Evolutionary conservation across 2,329 filamentous ascomycete species (phyloP).

Genomic region (Pyrenophora graminea): DNA sequence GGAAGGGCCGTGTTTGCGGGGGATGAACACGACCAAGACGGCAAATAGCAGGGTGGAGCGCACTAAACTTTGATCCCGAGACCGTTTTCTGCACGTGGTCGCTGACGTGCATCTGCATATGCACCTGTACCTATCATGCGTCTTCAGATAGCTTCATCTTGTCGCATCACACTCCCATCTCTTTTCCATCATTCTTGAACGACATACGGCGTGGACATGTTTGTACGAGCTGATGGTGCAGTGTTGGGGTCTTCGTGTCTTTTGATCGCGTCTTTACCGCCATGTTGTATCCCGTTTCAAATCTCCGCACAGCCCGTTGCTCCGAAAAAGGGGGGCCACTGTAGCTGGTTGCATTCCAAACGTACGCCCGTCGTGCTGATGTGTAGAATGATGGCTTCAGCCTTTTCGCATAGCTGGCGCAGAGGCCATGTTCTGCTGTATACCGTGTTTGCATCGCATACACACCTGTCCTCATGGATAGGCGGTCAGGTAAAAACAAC

Average conservation of each 20-base stretch:
- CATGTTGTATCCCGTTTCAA: constrained; percentile 7
- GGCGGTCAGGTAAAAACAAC: constrained; percentile 1
- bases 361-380: neutral
- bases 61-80: constrained; percentile 6
- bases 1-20: constrained; percentile 1
- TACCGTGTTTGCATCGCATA: neutral
- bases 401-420: neutral
- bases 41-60: constrained; percentile 6
- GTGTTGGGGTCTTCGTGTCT: neutral
- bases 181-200: neutral
- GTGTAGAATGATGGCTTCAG: neutral
- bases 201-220: neutral
- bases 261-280: constrained; percentile 2
- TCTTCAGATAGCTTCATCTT: constrained; percentile 1
- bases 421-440: neutral
- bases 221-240: neutral
- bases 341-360: constrained; percentile 5
- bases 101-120: constrained; percentile 9
- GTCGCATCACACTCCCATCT: constrained; percentile 4
- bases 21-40: constrained; percentile 1
- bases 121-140: neutral
- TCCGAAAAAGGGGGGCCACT: constrained; percentile 15
- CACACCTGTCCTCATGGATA: constrained; percentile 1
- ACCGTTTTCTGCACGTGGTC: constrained; percentile 11
- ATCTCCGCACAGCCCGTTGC: constrained; percentile 14